Evolutionary conservation across 192 early-diverging fungal genomes (phyloP), one percentile per base, ranked within the genome.

Genomic region (Coemansia sp.): DNA sequence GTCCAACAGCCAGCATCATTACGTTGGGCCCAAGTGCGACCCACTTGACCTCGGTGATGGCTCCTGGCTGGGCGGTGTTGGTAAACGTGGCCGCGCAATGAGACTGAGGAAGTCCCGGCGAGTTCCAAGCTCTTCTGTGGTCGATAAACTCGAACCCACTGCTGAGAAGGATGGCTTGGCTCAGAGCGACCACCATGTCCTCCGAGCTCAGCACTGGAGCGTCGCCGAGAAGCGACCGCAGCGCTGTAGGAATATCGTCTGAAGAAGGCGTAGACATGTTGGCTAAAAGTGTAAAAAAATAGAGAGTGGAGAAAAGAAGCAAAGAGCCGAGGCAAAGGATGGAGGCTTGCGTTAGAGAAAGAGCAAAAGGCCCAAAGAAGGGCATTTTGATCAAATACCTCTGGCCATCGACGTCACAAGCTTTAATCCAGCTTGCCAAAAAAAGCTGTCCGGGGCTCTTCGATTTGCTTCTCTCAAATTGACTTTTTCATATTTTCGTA

Each of bases 141-240:
- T 58, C 59, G 52, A 18, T 16, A 34, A 20, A 55, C 38, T 61
- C 60, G 38, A 76, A 68, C 28, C 65, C 74, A 23, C 57, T 61
- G 38, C 43, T 47, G 38, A 52, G 35, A 12, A 76, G 64, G 21
- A 71, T 62, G 13, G 74, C 74, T 45, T 67, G 64, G 62, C 74
- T 70, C 59, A 76, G 60, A 9, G 68, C 74, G 35, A 71, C 74
- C 6, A 71, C 65, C 45, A 76, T 56, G 56, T 76, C 74, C 35
- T 66, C 68, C 3, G 74, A 43, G 38, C 53, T 67, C 11, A 52
- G 35, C 33, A 76, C 64, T 13, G 47, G 55, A 0, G 59, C 23
- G 65, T 39, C 33, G 35, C 74, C 74, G 34, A 67, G 43, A 8
- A 76, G 50, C 12, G 35, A 25, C 26, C 42, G 52, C 20, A 76